phyloP scores from a whole-genome alignment of 441 rosid species.

The Bocquillonia castaneifolia region DNA sequence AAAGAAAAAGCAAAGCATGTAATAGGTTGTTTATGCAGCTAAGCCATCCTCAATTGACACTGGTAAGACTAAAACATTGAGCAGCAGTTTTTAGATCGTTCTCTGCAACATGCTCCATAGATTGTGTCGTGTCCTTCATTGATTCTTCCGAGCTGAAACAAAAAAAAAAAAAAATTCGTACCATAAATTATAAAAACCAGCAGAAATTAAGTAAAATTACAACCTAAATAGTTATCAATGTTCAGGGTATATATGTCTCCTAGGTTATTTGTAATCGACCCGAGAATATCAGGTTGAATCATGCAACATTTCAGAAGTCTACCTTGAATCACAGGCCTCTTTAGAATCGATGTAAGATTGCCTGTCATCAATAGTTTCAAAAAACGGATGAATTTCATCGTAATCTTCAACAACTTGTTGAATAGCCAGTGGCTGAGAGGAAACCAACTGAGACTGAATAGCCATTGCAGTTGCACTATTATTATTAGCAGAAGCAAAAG shows the following conservation, averaged over 20 bases:
- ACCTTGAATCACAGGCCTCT: conserved; percentile 69
- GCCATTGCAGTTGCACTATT: conserved; percentile 32
- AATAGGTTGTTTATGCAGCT: background rate
- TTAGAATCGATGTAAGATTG: conserved; percentile 66
- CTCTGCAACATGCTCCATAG: conserved; percentile 48
- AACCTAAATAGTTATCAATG: too few relatives aligned
- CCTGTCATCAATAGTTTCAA: conserved; percentile 69
- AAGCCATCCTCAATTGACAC: conserved; percentile 49
- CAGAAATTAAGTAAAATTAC: too few relatives aligned
- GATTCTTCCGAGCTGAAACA: conserved; percentile 62
- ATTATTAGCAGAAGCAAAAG: conserved; percentile 23
- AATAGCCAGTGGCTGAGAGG: conserved; percentile 36
- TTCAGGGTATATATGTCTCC: too few relatives aligned
- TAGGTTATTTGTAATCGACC: too few relatives aligned
- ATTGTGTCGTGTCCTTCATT: conserved; percentile 46
- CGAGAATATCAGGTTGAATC: too few relatives aligned
- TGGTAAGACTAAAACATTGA: conserved; percentile 79
- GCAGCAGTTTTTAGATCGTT: conserved; percentile 82
- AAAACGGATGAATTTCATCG: conserved; percentile 69
- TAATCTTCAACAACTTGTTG: conserved; percentile 56
- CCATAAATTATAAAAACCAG: background rate
- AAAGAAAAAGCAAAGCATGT: too few relatives aligned
- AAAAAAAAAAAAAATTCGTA: background rate
- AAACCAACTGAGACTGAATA: conserved; percentile 49
- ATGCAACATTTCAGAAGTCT: too few relatives aligned